phyloP scores from a whole-genome alignment of 139 green algal genomes.

The Chlamydomonas eustigma region DNA sequence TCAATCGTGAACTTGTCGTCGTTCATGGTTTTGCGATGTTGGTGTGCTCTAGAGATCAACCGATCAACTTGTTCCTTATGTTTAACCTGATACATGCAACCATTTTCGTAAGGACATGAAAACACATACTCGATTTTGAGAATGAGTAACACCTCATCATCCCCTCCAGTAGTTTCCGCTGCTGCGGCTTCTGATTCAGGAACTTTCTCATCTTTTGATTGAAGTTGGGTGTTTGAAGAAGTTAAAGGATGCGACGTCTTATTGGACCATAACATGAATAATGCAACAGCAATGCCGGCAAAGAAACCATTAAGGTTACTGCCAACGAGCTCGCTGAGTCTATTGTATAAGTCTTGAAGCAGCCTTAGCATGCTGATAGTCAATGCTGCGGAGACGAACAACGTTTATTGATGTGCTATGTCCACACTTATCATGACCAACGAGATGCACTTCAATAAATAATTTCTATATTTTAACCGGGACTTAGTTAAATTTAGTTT shows the following conservation, averaged over 20 bases:
- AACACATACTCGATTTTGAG: too few relatives aligned
- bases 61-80: slow-evolving; percentile 28
- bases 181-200: neutral
- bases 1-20: slow-evolving; percentile 87
- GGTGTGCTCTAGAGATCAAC: slow-evolving; percentile 26
- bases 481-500: too few relatives aligned
- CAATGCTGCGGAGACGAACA: too few relatives aligned
- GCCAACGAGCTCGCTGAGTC: neutral
- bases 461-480: too few relatives aligned
- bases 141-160: too few relatives aligned
- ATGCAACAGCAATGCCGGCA: neutral
- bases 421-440: too few relatives aligned
- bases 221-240: neutral
- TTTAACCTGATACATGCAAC: slow-evolving; percentile 4
- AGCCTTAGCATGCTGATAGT: too few relatives aligned
- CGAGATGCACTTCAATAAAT: too few relatives aligned
- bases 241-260: too few relatives aligned
- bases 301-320: slow-evolving; percentile 1
- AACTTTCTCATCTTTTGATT: neutral
- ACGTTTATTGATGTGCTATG: too few relatives aligned
- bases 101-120: too few relatives aligned
- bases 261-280: neutral
- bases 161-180: neutral
- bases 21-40: slow-evolving; percentile 23
- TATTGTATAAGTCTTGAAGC: too few relatives aligned